phyloP scores from a whole-genome alignment of 2,329 filamentous ascomycete species.

The Hirsutella thompsonii region DNA sequence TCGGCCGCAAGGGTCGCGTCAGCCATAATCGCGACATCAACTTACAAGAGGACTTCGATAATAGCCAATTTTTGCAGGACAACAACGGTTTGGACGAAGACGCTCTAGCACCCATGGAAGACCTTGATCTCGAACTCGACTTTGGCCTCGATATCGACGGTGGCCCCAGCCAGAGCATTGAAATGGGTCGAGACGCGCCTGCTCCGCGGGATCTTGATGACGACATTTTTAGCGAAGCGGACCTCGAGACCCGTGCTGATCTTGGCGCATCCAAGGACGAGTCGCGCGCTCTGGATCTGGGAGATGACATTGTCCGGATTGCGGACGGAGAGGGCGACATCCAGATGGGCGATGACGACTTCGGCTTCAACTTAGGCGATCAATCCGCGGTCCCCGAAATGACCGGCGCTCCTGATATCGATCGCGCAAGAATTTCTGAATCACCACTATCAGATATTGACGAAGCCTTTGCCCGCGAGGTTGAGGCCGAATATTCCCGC shows the following conservation, averaged over 20 bases:
- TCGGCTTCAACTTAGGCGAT: slow-evolving; percentile 50
- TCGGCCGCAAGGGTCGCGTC: slow-evolving; percentile 43
- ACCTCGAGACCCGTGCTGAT: slow-evolving; percentile 43
- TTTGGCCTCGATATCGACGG: slow-evolving; percentile 65
- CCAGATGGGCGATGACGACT: slow-evolving; percentile 47
- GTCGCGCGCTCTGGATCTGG: slow-evolving; percentile 39
- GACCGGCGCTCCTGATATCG: slow-evolving; percentile 31
- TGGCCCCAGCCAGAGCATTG: slow-evolving; percentile 55
- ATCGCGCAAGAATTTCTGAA: slow-evolving; percentile 51
- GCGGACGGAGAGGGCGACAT: slow-evolving; percentile 53
- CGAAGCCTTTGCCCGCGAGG: slow-evolving; percentile 45
- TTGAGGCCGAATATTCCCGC: slow-evolving; percentile 44
- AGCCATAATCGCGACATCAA: slow-evolving; percentile 54
- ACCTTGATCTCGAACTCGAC: slow-evolving; percentile 61
- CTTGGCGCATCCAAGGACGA: slow-evolving; percentile 42
- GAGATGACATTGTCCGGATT: slow-evolving; percentile 43
- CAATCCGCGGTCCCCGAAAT: slow-evolving; percentile 42
- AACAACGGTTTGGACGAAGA: slow-evolving; percentile 47
- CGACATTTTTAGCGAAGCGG: slow-evolving; percentile 54
- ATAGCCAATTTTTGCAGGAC: slow-evolving; percentile 70
- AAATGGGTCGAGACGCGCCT: slow-evolving; percentile 81
- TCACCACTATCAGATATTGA: slow-evolving; percentile 60
- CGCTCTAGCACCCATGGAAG: slow-evolving; percentile 43
- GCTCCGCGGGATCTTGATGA: slow-evolving; percentile 54
- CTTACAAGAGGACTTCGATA: slow-evolving; percentile 54